Percentiles rank a stretch among this genome's conserved stretches.
These are phyloP conservation scores for Ogataea sp. DNA, from an alignment of 805 yeast species.

Conservation along the genomic window DNA sequence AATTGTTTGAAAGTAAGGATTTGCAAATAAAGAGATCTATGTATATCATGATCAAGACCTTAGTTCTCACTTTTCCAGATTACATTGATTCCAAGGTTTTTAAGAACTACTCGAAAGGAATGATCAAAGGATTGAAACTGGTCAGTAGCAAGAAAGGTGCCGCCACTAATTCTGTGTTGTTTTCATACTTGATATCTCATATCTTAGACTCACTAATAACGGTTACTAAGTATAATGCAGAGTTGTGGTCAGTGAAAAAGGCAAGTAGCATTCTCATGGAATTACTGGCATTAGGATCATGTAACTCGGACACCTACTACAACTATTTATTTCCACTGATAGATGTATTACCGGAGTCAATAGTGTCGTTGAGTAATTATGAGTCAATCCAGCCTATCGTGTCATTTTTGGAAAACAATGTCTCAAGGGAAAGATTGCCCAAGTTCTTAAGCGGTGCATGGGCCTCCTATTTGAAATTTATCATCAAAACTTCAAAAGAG, in stretches of 20 bases:
- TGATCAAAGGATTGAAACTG: slow-evolving; percentile 33
- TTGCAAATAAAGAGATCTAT: slow-evolving; percentile 34
- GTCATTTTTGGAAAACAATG: slow-evolving; percentile 11
- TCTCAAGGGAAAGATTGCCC: slow-evolving; percentile 15
- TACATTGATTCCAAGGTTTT: slow-evolving; percentile 22
- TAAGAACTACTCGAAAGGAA: slow-evolving; percentile 35
- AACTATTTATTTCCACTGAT: slow-evolving; percentile 11
- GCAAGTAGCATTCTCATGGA: slow-evolving; percentile 35
- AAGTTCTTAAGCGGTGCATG: slow-evolving; percentile 19
- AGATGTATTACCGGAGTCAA: slow-evolving; percentile 13
- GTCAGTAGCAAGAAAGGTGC: slow-evolving; percentile 11
- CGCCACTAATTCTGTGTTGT: slow-evolving; percentile 29
- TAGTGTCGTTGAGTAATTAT: slow-evolving; percentile 6
- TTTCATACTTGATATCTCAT: slow-evolving; percentile 38
- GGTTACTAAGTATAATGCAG: slow-evolving; percentile 37
- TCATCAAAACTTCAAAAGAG: background rate
- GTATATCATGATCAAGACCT: slow-evolving; percentile 27
- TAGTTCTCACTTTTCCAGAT: slow-evolving; percentile 15
- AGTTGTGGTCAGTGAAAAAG: slow-evolving; percentile 46
- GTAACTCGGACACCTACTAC: slow-evolving; percentile 45
- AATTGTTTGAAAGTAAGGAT: slow-evolving; percentile 29
- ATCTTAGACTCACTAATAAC: slow-evolving; percentile 39
- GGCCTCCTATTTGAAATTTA: slow-evolving; percentile 16
- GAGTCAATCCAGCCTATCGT: slow-evolving; percentile 6
- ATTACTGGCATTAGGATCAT: slow-evolving; percentile 44